Base-by-base conservation (phyloP, 2,329 filamentous ascomycete genomes). In the Scytalidium sp. region DNA sequence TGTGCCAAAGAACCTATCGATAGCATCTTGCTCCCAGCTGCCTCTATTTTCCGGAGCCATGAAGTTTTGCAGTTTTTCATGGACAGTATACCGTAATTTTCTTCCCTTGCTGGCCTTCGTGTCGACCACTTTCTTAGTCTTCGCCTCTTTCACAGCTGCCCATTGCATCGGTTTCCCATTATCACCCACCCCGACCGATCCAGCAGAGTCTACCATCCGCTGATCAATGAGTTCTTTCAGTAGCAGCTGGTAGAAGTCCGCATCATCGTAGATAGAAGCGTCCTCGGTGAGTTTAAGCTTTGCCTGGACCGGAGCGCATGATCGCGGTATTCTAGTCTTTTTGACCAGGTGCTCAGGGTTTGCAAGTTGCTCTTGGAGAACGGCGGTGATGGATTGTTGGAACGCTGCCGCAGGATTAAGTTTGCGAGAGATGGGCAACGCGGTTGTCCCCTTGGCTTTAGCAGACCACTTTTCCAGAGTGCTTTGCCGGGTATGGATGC, bases 51-150 rank as follows among this genome's bases (percentile, higher is more conserved):
- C 90, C 0, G 91, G 85, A 10, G 92, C 92, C 91, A 97, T 97
- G 65, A 97, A 97, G 68, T 97, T 97, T 72, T 96, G 90, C 63
- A 99, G 70, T 75, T 97, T 97, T 74, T 97, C 93, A 65, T 97
- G 92, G 42, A 97, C 90, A 15, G 89, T 94, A 70, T 93, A 99
- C 36, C 90, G 80, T 79, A 99, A 81, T 74, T 97, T 97, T 45
- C 94, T 78, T 5, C 94, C 94, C 71, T 97, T 97, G 66, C 90
- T 96, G 1, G 94, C 94, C 66, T 92, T 94, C 19, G 92, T 92
- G 67, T 99, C 94, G 3, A 97, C 88, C 23, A 85, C 81, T 64
- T 89, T 88, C 70, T 88, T 87, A 51, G 87, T 79, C 75, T 93
- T 96, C 49, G 84, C 85, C 61, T 91, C 87, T 64, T 87, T 83